Evolutionary conservation across 805 yeast genomes (phyloP), one percentile per base, ranked within the genome.

Genomic region (Schizosaccharomyces lindneri): DNA sequence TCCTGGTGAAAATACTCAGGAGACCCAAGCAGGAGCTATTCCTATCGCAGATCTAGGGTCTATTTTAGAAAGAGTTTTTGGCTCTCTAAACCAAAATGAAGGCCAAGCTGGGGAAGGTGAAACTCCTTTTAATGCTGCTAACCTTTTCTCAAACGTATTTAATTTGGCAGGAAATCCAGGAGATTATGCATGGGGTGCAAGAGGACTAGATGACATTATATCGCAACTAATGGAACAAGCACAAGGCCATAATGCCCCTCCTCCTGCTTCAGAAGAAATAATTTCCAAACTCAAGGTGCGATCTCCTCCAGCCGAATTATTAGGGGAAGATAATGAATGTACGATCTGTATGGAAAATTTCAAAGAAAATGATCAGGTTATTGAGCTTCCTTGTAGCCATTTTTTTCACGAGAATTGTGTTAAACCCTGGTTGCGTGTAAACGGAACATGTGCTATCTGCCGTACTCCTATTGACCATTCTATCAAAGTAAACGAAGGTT

Each of bases 201-300:
- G 62, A 5, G 66, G 65, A 5, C 62, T 65, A 9, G 66, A 65
- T 43, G 63, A 62, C 24, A 65, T 65, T 31, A 63, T 65, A 13
- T 61, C 66, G 5, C 66, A 65, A 46, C 59, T 65, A 6, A 65
- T 65, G 67, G 66, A 65, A 31, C 67, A 65, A 48, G 55, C 63
- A 2, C 64, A 61, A 41, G 39, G 51, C 5, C 48, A 43, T 6
- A 55, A 59, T 55, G 64, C 63, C 1, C 65, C 65, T 7, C 62
- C 67, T 13, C 65, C 67, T 5, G 66, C 67, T 4, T 31, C 63
- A 27, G 63, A 61, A 19, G 32, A 19, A 5, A 62, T 59, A 11
- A 62, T 65, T 17, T 39, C 39, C 13, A 27, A 57, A 21, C 27
- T 57, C 17, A 27, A 27, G 5, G 29, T 36, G 5, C 43, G 17